Evolutionary conservation across 1,139 yeast species (phyloP).

Genomic region (Magnusiomyces magnusii): DNA sequence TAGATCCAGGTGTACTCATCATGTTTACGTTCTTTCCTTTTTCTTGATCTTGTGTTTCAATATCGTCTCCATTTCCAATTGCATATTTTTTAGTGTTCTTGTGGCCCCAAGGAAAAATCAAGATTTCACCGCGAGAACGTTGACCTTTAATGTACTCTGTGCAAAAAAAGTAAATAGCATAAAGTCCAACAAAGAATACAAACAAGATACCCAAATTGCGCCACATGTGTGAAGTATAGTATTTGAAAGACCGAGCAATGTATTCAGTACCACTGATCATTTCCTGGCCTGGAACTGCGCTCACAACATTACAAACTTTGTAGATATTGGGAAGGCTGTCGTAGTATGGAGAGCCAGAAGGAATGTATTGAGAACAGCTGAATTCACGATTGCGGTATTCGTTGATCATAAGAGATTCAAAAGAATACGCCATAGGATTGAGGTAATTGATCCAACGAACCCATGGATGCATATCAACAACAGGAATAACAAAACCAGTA

Average conservation of each 20-base stretch:
- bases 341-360: conserved; percentile 42
- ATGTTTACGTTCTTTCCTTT: conserved; percentile 3
- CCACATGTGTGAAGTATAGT: conserved; percentile 61
- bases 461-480: conserved; percentile 65
- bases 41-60: conserved; percentile 11
- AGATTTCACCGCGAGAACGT: conserved; percentile 75
- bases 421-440: conserved; percentile 62
- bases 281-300: conserved; percentile 50
- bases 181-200: conserved; percentile 50
- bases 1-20: conserved; percentile 10
- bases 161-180: conserved; percentile 46
- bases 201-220: conserved; percentile 70
- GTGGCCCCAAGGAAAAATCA: conserved; percentile 52
- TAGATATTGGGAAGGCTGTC: conserved; percentile 35
- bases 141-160: conserved; percentile 67
- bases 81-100: conserved; percentile 31
- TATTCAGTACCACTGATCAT: conserved; percentile 54
- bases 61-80: conserved; percentile 20
- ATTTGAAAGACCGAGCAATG: conserved; percentile 41
- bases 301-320: conserved; percentile 55
- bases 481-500: conserved; percentile 73
- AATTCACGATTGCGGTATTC: conserved; percentile 46
- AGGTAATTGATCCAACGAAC: conserved; percentile 70
- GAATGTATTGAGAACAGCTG: conserved; percentile 42
- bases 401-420: conserved; percentile 60